These are phyloP conservation scores for Cardiospermum halicacabum DNA, from an alignment of 345 rosid species.

Conservation along the genomic window DNA sequence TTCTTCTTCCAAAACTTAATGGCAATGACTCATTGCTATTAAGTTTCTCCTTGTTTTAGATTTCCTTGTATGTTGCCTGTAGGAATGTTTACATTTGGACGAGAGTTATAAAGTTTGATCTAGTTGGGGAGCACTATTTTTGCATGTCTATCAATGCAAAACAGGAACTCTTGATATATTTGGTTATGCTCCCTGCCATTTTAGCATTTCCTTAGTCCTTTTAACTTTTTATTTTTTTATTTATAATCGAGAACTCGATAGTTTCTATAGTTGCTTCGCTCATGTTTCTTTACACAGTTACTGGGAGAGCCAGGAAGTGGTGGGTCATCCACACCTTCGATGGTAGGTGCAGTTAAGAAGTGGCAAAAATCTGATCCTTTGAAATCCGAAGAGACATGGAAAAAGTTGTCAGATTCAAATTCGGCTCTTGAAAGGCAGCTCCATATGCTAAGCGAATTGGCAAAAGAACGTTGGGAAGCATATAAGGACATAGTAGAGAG, in stretches of 20 bases:
- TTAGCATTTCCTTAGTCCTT: not conserved
- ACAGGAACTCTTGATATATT: not conserved
- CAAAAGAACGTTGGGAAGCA: conserved; percentile 64
- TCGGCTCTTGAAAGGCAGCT: conserved; percentile 65
- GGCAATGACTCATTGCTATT: not conserved
- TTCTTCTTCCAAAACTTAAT: not conserved
- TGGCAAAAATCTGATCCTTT: conserved; percentile 91
- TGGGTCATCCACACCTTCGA: conserved; percentile 95
- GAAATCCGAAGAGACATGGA: conserved; percentile 75
- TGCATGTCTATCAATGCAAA: not conserved
- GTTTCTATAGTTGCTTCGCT: conserved; percentile 11
- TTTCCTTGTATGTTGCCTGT: not conserved
- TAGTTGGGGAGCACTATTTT: not conserved
- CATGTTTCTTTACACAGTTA: conserved; percentile 41
- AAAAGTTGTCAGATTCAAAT: conserved; percentile 70
- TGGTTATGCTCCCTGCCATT: not conserved
- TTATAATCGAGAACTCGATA: conserved; percentile 6
- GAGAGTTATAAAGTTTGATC: not conserved
- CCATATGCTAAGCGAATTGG: conserved; percentile 56
- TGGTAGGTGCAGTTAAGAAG: conserved; percentile 96
- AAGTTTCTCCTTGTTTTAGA: not conserved
- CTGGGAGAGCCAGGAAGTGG: conserved; percentile 96
- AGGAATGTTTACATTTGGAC: not conserved
- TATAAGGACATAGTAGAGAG: conserved; percentile 53
- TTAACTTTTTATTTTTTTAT: not conserved